phyloP scores from a whole-genome alignment of 2,329 filamentous ascomycete species.

The Fusarium piperis region DNA sequence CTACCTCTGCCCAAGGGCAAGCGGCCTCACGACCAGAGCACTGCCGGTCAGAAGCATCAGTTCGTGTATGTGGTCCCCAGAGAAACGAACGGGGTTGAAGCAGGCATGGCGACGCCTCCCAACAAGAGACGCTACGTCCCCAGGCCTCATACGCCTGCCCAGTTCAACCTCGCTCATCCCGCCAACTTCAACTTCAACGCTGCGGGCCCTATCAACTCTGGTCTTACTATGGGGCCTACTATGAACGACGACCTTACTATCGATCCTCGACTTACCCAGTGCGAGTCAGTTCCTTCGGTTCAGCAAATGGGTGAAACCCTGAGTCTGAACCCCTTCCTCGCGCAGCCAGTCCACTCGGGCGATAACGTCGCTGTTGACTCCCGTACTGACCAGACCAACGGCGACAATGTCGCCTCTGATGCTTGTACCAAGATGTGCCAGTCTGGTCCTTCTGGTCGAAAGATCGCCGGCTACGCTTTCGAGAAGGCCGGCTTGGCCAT shows the following conservation, averaged over 20 bases:
- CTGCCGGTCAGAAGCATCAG: background rate
- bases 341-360: background rate
- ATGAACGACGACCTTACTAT: background rate
- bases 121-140: background rate
- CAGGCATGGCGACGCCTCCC: background rate
- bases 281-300: background rate
- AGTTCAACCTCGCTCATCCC: background rate
- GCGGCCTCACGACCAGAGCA: background rate
- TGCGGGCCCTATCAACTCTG: background rate
- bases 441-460: background rate
- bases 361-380: background rate
- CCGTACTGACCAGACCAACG: background rate
- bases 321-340: background rate
- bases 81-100: background rate
- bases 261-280: background rate
- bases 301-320: background rate
- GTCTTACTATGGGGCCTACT: background rate
- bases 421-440: background rate
- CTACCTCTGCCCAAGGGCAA: background rate
- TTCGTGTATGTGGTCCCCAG: no score
- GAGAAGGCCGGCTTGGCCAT: constrained; percentile 33
- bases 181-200: background rate
- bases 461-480: background rate
- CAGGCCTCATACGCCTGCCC: background rate
- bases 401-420: background rate